Evolutionary conservation across 768 basidiomycete species (phyloP).

Genomic region (Epithele typhae): DNA sequence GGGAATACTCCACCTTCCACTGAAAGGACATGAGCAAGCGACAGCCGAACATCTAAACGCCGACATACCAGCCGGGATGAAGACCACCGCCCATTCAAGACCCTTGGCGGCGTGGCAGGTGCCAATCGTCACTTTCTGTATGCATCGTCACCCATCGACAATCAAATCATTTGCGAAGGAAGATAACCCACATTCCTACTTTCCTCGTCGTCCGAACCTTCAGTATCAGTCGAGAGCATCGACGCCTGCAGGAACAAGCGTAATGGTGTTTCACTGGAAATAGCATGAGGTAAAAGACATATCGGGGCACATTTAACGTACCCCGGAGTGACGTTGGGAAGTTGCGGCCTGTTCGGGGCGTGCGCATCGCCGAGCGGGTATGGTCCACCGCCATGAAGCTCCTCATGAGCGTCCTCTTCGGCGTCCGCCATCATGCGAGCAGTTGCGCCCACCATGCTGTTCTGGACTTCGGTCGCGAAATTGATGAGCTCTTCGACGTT

Average conservation of each 20-base stretch:
- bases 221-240: constrained; percentile 78
- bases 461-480: constrained; percentile 61
- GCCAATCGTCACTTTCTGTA: constrained; percentile 74
- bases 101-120: constrained; percentile 92
- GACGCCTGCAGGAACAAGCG: constrained; percentile 74
- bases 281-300: too few species aligned
- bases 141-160: neutral
- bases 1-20: constrained; percentile 76
- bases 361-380: too few species aligned
- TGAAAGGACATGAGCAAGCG: constrained; percentile 20
- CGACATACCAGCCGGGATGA: constrained; percentile 61
- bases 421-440: constrained; percentile 13
- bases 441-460: constrained; percentile 19
- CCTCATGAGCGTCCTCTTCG: constrained; percentile 2
- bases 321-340: too few species aligned
- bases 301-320: too few species aligned
- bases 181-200: constrained; percentile 36
- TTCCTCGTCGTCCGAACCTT: constrained; percentile 51
- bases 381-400: neutral
- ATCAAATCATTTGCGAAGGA: neutral
- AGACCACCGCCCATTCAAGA: constrained; percentile 88
- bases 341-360: too few species aligned
- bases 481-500: constrained; percentile 82
- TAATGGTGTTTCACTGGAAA: constrained; percentile 44
- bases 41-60: neutral